Evolutionary conservation across 257 asterid genomes (phyloP).

Genomic region (Lycium barbarum): DNA sequence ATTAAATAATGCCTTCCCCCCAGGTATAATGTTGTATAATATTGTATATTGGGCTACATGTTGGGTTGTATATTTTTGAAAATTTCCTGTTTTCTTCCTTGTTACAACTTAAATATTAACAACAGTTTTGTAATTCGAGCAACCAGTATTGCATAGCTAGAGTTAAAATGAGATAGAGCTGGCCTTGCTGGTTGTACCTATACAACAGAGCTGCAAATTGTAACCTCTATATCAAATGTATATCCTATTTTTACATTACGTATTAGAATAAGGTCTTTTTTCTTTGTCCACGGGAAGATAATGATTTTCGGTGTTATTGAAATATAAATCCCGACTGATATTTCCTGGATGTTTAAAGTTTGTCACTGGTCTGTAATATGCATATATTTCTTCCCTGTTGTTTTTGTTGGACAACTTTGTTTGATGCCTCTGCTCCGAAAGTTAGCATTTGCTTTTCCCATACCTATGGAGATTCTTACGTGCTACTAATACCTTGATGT

Average conservation of each 20-base stretch:
- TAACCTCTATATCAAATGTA: slow-evolving; percentile 2
- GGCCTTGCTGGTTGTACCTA: background rate
- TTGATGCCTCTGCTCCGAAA: background rate
- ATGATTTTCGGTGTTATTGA: background rate
- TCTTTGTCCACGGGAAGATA: background rate
- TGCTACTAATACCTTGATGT: slow-evolving; percentile 30
- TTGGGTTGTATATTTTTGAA: too few relatives aligned
- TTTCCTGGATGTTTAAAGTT: background rate
- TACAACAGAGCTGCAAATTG: background rate
- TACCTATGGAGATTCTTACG: slow-evolving; percentile 28
- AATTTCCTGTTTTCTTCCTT: background rate
- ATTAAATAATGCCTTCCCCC: too few relatives aligned
- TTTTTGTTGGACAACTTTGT: background rate
- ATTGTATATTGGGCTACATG: too few relatives aligned
- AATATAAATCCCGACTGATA: background rate
- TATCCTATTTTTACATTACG: background rate
- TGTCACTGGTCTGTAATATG: background rate
- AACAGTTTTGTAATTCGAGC: background rate
- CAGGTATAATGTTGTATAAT: too few relatives aligned
- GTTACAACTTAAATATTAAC: background rate
- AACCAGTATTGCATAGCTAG: background rate
- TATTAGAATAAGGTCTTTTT: slow-evolving; percentile 7
- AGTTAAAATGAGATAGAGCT: slow-evolving; percentile 11
- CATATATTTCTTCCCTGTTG: slow-evolving; percentile 6
- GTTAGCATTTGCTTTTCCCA: background rate